Conservation (phyloP, 495 filamentous ascomycete species). For the Penicillium verhagenii region DNA sequence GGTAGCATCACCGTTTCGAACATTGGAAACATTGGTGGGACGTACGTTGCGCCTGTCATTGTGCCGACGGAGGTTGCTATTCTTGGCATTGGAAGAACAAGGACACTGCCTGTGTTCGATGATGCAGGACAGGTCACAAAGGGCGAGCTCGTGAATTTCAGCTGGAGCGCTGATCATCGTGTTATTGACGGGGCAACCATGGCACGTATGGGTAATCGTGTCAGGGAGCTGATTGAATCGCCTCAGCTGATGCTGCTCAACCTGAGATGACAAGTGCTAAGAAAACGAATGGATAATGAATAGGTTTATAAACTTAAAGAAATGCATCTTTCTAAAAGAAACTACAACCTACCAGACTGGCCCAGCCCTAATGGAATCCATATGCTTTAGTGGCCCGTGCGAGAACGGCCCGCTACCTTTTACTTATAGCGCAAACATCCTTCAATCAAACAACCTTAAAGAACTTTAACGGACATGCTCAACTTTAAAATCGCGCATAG, state of each 20-base stretch:
- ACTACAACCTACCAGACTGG: too few relatives aligned
- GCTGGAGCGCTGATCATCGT: conserved; percentile 96
- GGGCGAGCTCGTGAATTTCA: conserved; percentile 87
- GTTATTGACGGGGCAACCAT: conserved; percentile 93
- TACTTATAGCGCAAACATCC: too few relatives aligned
- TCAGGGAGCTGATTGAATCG: conserved; percentile 74
- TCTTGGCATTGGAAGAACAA: conserved; percentile 80
- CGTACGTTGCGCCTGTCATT: conserved; percentile 87
- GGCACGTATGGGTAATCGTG: conserved; percentile 81
- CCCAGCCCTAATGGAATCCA: too few relatives aligned
- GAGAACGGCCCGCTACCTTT: too few relatives aligned
- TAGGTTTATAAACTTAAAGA: too few relatives aligned
- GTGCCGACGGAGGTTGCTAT: conserved; percentile 88
- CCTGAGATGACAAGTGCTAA: conserved; percentile 35
- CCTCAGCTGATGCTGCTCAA: conserved; percentile 76
- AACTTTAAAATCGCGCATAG: too few relatives aligned
- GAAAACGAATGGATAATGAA: not conserved
- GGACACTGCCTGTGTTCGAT: conserved; percentile 66
- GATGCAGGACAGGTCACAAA: conserved; percentile 83
- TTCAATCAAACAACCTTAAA: too few relatives aligned
- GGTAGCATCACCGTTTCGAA: conserved; percentile 96
- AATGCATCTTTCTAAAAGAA: not conserved
- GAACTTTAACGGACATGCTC: too few relatives aligned
- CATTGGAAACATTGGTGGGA: conserved; percentile 94
- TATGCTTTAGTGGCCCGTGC: too few relatives aligned